Conservation (phyloP, 306 rosid species). For the Lablab purpureus region DNA sequence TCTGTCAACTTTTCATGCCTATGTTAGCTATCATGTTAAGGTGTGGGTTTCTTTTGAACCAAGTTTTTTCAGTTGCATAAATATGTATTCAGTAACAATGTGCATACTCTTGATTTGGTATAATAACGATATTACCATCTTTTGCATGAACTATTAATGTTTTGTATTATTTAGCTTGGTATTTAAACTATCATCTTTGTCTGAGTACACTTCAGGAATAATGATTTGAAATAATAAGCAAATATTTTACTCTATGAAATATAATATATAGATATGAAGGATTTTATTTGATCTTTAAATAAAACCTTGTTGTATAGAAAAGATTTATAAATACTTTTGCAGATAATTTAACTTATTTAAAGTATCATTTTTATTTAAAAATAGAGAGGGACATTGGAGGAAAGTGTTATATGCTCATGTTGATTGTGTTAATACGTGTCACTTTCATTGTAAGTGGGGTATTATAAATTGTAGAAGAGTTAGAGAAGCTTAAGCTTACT, state of each 20-base stretch:
- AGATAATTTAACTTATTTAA: neutral
- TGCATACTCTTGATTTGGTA: conserved; percentile 17
- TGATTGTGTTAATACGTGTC: neutral
- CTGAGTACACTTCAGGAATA: neutral
- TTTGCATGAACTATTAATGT: neutral
- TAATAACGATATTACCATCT: conserved; percentile 30
- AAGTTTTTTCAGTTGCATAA: conserved; percentile 26
- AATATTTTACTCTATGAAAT: neutral
- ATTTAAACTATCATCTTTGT: conserved; percentile 2
- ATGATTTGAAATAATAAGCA: neutral
- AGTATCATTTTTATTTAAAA: neutral
- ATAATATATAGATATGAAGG: conserved; percentile 14
- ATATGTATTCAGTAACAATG: conserved; percentile 36
- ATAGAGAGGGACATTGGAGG: neutral
- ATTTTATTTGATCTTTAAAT: neutral
- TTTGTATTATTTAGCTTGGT: conserved; percentile 18
- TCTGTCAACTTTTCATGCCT: conserved; percentile 92
- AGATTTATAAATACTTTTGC: neutral
- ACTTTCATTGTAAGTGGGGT: conserved; percentile 3
- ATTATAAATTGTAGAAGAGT: conserved; percentile 1
- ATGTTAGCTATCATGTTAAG: conserved; percentile 98
- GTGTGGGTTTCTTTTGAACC: conserved; percentile 53
- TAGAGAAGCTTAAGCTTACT: conserved; percentile 33
- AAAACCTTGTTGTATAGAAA: neutral
- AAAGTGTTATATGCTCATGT: neutral